Evolutionary conservation across 306 rosid species (phyloP), one percentile per base, ranked within the genome.

Genomic region (Prunus campanulata): DNA sequence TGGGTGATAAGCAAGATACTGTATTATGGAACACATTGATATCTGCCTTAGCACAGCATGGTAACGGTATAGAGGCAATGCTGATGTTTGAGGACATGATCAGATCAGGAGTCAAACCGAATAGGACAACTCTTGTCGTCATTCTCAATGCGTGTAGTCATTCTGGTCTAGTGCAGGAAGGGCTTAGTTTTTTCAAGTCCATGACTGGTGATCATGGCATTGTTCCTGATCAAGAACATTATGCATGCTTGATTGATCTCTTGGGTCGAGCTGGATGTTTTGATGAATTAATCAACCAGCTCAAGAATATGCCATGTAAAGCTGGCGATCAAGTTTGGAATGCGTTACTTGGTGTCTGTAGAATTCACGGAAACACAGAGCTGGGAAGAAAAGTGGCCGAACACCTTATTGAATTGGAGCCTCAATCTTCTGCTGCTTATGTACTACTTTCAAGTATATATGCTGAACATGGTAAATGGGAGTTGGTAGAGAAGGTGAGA

Each of bases 21-120:
- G 96, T 86, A 66, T 85, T 83, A 77, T 91, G 98, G 97, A 91
- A 91, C 84, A 84, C 92, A 3, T 82, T 90, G 90, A 84, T 91
- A 78, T 91, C 91, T 65, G 86, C 93, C 19, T 72, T 93, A 60
- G 88, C 90, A 48, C 91, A 83, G 52, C 85, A 85, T 82, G 97
- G 96, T 78, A 70, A 48, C 57, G 92, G 96, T 49, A 78, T 42
- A 74, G 87, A 90, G 80, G 92, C 96, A 64, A 65, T 86, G 47
- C 50, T 22, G 81, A 77, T 87, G 84, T 79, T 91, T 68, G 81
- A 83, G 64, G 83, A 86, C 51, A 82, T 93, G 90, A 77, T 84
- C 68, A 79, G 73, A 71, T 87, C 89, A 19, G 90, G 92, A 59
- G 74, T 93, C 85, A 85, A 87, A 80, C 96, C 92, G 48, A 75